Base-by-base conservation (phyloP, 179 eudicot genomes). In the Silene coronaria region DNA sequence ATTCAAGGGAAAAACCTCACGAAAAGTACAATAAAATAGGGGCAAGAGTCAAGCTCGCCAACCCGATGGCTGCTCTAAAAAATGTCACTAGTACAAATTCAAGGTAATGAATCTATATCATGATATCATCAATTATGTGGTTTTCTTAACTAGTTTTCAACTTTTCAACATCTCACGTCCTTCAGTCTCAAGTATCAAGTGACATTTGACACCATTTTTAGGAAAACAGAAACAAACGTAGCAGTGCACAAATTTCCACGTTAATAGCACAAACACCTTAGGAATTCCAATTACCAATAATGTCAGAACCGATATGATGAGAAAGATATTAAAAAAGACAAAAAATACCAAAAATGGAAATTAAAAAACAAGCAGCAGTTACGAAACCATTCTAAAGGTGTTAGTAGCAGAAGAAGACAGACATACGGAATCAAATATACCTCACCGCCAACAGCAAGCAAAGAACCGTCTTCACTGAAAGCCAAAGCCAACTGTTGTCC, bases 401-500 rank as follows among this genome's bases (percentile, higher is more conserved):
- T 42, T 11, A 42, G 12, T 42, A 23, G 64, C 28, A 22, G 28
- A 26, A 63, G 36, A 26, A 26, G 67, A 27, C 36, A 27, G 36
- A 14, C 5, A 38, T 26, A 63, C 9, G 67, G 13, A 63, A 63
- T 27, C 67, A 63, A 63, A 63, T 26, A 63, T 63, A 63, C 67
- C 67, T 63, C 67, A 27, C 67, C 36, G 36, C 67, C 67, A 63
- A 63, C 67, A 63, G 67, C 67, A 13, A 26, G 36, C n/a, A 63
- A 14, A 63, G 67, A 63, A 12, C 67, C 67, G 27, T 63, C 67
- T 24, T 23, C 65, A 60, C 27, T 60, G 28, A 95, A 91, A 38
- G 88, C 65, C 71, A 95, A 78, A 22, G 96, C 91, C 84, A 91
- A 79, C 71, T 95, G 99, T 76, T 88, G 93, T 57, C 90, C 97